Evolutionary conservation across 495 filamentous ascomycete species (phyloP).

Genomic region (Annulohypoxylon moriforme): DNA sequence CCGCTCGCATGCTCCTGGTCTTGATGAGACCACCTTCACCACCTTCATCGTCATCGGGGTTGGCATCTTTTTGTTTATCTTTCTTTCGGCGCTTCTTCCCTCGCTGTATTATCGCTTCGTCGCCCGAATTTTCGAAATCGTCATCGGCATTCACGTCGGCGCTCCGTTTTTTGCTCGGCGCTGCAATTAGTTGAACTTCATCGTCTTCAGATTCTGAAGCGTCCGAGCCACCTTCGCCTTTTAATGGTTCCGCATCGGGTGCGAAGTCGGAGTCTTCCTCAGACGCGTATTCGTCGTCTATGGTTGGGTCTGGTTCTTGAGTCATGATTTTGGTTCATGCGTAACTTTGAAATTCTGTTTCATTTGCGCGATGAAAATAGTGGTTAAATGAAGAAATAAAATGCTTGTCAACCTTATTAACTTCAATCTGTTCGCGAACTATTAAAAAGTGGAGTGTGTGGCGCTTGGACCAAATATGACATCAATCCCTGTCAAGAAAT

Average conservation of each 20-base stretch:
- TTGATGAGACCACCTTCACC: constrained; percentile 85
- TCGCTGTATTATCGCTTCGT: constrained; percentile 77
- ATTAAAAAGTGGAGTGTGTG: background rate
- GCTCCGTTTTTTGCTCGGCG: constrained; percentile 53
- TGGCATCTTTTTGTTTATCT: constrained; percentile 59
- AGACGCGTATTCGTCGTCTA: constrained; percentile 73
- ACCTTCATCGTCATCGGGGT: constrained; percentile 64
- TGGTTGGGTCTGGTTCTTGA: constrained; percentile 23
- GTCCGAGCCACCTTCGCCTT: constrained; percentile 57
- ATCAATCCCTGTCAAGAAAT: background rate
- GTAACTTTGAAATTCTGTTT: background rate
- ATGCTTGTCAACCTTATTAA: background rate
- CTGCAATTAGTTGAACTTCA: constrained; percentile 34
- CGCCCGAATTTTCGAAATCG: constrained; percentile 74
- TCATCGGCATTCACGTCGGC: constrained; percentile 58
- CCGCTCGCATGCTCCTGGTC: constrained; percentile 76
- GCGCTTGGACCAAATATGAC: constrained; percentile 6
- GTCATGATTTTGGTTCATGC: constrained; percentile 28
- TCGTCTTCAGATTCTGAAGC: constrained; percentile 57
- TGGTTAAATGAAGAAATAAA: background rate
- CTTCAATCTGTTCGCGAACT: constrained; percentile 1
- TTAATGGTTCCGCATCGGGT: constrained; percentile 65
- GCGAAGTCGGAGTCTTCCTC: constrained; percentile 82
- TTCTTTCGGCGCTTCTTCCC: constrained; percentile 68
- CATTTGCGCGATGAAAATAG: background rate